phyloP scores from a whole-genome alignment of 139 green algal genomes.

The Haematococcus sp. region DNA sequence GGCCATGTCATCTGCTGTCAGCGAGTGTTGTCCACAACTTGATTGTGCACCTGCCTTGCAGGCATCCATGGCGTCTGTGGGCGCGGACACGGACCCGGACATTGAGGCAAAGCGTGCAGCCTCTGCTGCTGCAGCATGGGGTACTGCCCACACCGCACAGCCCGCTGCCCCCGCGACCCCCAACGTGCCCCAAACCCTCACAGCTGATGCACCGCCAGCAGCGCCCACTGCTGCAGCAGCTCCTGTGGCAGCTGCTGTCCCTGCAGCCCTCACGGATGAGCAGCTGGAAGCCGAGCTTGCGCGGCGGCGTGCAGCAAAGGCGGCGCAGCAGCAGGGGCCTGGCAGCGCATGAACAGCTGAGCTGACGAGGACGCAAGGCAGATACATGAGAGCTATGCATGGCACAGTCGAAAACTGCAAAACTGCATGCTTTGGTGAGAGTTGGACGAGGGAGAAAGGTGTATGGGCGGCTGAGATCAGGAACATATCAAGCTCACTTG shows the following conservation, averaged over 20 bases:
- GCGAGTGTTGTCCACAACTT: too few relatives aligned
- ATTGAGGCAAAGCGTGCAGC: slow-evolving; percentile 78
- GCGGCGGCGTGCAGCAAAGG: slow-evolving; percentile 30
- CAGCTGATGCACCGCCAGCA: background rate
- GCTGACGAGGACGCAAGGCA: too few relatives aligned
- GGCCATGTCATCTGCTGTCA: too few relatives aligned
- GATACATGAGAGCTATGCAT: too few relatives aligned
- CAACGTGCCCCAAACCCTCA: background rate
- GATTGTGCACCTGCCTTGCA: too few relatives aligned
- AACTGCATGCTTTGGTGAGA: too few relatives aligned
- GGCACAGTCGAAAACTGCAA: too few relatives aligned
- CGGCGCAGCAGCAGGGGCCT: background rate
- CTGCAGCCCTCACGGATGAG: slow-evolving; percentile 47
- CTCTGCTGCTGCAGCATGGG: slow-evolving; percentile 79
- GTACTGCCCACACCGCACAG: slow-evolving; percentile 1
- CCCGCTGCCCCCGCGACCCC: background rate
- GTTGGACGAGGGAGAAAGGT: too few relatives aligned
- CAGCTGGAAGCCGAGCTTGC: slow-evolving; percentile 79
- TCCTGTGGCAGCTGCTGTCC: background rate
- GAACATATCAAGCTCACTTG: too few relatives aligned
- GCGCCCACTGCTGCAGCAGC: slow-evolving; percentile 4
- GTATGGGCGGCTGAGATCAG: too few relatives aligned
- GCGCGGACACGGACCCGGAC: slow-evolving; percentile 61
- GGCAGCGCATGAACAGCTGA: too few relatives aligned
- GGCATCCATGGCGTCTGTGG: background rate